Base-by-base conservation (phyloP, 2,329 filamentous ascomycete species). In the Penicillium expansum region DNA sequence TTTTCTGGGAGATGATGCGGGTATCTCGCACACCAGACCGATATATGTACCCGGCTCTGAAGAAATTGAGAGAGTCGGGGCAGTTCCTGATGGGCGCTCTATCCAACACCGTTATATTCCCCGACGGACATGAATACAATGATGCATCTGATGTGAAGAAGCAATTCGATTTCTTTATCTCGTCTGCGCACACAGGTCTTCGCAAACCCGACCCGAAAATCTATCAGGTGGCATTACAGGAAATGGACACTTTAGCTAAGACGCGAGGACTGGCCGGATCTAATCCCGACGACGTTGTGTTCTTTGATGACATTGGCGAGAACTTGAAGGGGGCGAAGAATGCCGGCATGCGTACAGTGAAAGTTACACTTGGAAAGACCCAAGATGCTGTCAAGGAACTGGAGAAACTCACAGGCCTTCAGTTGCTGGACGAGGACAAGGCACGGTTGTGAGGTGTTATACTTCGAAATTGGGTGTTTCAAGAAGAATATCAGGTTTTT, bases 1-100 rank as follows among this genome's bases (percentile, higher is more conserved):
- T 99, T 29, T 97, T 96, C 78, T 89, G 90, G 83, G 83, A 88
- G 67, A 97, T 97, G 92, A 97, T 97, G 91, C 76, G 80, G 5
- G 76, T 82, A 13, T 87, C 89, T 11, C 80, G 85, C 6, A 75
- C 77, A 1, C 86, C 89, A 0, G 93, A 99, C 71, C 91, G 91
- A 4, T 90, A 89, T 80, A 94, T 97, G 88, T 91, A 85, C 62
- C 92, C 92, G 0, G 92, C 92, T 1, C 77, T 97, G 39, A 77
- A 86, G 67, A 84, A 81, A 37, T 79, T 99, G 57, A 83, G 83
- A 57, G 80, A 79, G 4, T 86, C 82, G 50, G 83, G 85, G 1
- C 77, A 79, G 56, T 92, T 87, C 64, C 81, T 93, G 33, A 75
- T 97, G 1, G 93, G 87, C 0, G 94, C 92, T 1, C 78, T 97